phyloP scores from a whole-genome alignment of 169 alveolate species.

The Plasmodium sp. region DNA sequence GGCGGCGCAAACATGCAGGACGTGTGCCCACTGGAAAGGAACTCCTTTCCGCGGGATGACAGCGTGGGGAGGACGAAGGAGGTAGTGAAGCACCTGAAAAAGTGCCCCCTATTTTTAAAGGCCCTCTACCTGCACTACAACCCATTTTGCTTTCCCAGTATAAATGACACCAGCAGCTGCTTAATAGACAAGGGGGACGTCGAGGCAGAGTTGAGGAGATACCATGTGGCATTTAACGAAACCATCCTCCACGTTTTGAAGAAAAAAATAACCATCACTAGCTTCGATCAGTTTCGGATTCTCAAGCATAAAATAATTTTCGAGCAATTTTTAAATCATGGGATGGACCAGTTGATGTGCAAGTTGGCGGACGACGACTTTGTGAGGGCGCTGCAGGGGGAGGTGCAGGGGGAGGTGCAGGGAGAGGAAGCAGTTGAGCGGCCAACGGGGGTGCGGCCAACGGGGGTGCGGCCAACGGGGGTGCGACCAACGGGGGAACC shows the following conservation, averaged over 20 bases:
- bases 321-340: slow-evolving; percentile 23
- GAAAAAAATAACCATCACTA: slow-evolving; percentile 9
- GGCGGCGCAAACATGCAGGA: slow-evolving; percentile 4
- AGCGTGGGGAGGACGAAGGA: neutral
- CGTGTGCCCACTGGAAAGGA: slow-evolving; percentile 43
- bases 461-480: neutral
- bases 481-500: neutral
- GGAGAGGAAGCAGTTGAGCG: neutral
- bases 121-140: slow-evolving; percentile 16
- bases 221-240: slow-evolving; percentile 8
- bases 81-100: slow-evolving; percentile 29
- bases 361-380: neutral
- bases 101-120: slow-evolving; percentile 54
- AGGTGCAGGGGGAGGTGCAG: neutral
- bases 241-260: neutral
- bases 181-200: neutral
- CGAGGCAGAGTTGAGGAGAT: slow-evolving; percentile 1
- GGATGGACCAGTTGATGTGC: neutral
- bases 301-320: slow-evolving; percentile 27
- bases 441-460: neutral
- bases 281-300: neutral
- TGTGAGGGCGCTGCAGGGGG: neutral
- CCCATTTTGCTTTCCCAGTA: slow-evolving; percentile 28
- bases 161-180: slow-evolving; percentile 15
- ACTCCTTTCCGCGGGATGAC: neutral